Evolutionary conservation across 371 early-diverging fungal species (phyloP).

Genomic region (Mortierella sp.): DNA sequence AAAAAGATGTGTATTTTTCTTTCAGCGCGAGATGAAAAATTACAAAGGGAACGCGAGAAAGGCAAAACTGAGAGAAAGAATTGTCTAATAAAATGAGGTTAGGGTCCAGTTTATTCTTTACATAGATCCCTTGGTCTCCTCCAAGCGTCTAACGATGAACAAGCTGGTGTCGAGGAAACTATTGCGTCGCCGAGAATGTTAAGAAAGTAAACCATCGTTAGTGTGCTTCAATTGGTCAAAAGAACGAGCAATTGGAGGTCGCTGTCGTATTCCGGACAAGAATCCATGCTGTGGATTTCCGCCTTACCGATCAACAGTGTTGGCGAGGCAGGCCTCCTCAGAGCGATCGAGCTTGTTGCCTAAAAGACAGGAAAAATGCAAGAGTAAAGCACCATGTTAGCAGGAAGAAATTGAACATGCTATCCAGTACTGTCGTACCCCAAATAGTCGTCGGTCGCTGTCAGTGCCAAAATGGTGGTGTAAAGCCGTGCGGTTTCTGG

Average conservation of each 20-base stretch:
- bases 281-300: not conserved
- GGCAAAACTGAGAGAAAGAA: not conserved
- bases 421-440: not conserved
- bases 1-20: not conserved
- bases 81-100: not conserved
- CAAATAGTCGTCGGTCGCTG: not conserved
- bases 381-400: not conserved
- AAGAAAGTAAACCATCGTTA: not conserved
- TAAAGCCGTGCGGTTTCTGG: not conserved
- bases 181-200: not conserved
- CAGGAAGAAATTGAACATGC: not conserved
- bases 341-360: constrained; percentile 75
- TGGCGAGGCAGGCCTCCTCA: constrained; percentile 81
- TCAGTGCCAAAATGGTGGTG: not conserved
- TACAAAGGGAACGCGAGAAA: not conserved
- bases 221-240: not conserved
- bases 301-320: constrained; percentile 80
- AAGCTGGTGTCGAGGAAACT: constrained; percentile 82
- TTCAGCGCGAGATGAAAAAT: constrained; percentile 8
- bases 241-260: not conserved
- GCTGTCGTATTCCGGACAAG: not conserved
- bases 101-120: constrained; percentile 23
- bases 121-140: constrained; percentile 64
- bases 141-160: constrained; percentile 78
- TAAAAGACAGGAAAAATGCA: not conserved